Evolutionary conservation across 2,329 filamentous ascomycete species (phyloP).

Genomic region (Ophiocordyceps camponoti-leonardi): DNA sequence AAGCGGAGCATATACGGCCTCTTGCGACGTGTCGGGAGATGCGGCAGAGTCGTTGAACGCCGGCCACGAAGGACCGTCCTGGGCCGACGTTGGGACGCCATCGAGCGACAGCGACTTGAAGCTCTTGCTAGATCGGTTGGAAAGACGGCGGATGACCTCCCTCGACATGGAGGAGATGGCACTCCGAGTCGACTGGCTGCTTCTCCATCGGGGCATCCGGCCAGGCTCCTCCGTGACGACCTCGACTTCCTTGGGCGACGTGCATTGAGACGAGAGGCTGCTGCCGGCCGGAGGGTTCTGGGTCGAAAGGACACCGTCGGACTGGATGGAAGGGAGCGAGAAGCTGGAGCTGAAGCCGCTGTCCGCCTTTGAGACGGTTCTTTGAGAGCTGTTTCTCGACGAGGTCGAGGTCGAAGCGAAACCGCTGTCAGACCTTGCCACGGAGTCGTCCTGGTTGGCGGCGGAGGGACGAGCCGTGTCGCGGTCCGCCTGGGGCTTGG

Average conservation of each 20-base stretch:
- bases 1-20: neutral
- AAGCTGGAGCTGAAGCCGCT: constrained; percentile 45
- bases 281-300: neutral
- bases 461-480: constrained; percentile 1
- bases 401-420: constrained; percentile 29
- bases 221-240: neutral
- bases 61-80: neutral
- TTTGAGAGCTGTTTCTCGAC: constrained; percentile 22
- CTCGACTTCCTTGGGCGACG: neutral
- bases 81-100: neutral
- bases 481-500: constrained; percentile 15
- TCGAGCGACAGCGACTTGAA: neutral
- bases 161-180: constrained; percentile 1
- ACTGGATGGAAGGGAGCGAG: constrained; percentile 34
- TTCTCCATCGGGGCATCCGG: neutral
- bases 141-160: constrained; percentile 1
- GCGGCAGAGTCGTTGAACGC: neutral
- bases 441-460: constrained; percentile 3
- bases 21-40: neutral
- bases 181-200: neutral
- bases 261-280: neutral
- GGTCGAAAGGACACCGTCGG: constrained; percentile 6
- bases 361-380: constrained; percentile 36
- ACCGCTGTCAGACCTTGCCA: constrained; percentile 27
- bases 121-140: neutral